Evolutionary conservation across 345 rosid species (phyloP).

Genomic region (Lumnitzera littorea): DNA sequence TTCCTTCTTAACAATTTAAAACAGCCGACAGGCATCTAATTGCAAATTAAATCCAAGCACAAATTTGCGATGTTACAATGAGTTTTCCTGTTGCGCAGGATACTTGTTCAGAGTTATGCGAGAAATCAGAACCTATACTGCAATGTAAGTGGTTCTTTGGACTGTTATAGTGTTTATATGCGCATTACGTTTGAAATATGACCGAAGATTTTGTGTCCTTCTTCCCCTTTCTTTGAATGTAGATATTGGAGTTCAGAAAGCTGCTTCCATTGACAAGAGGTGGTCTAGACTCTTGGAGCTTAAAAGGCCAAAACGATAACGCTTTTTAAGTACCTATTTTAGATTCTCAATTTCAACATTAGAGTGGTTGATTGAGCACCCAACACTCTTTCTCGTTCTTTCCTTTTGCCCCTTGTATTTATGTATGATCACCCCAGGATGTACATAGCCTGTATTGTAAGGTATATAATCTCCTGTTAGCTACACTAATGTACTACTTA

Average conservation of each 20-base stretch:
- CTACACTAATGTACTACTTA: too few species aligned
- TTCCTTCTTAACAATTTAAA: too few species aligned
- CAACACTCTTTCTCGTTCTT: too few species aligned
- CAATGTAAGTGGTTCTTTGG: conserved; percentile 30
- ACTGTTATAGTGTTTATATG: too few species aligned
- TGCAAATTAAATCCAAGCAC: too few species aligned
- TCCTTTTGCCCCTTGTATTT: too few species aligned
- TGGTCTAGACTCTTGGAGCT: conserved; percentile 78
- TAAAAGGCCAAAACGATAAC: conserved; percentile 20
- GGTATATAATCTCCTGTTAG: too few species aligned
- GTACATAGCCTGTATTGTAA: too few species aligned
- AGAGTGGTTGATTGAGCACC: neutral
- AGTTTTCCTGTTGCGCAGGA: conserved; percentile 30
- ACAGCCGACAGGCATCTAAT: too few species aligned
- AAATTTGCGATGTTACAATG: neutral
- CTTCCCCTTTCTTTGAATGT: conserved; percentile 7
- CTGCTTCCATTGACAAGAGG: conserved; percentile 58
- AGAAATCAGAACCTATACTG: conserved; percentile 47
- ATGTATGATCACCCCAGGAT: too few species aligned
- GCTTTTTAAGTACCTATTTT: neutral
- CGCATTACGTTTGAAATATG: neutral
- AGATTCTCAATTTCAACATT: neutral
- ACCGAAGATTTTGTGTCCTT: neutral
- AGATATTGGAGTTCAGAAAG: conserved; percentile 43
- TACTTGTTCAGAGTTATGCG: conserved; percentile 66